These are phyloP conservation scores for Hordeum pubiflorum DNA, from an alignment of 202 grass and related monocot species.

Conservation along the genomic window DNA sequence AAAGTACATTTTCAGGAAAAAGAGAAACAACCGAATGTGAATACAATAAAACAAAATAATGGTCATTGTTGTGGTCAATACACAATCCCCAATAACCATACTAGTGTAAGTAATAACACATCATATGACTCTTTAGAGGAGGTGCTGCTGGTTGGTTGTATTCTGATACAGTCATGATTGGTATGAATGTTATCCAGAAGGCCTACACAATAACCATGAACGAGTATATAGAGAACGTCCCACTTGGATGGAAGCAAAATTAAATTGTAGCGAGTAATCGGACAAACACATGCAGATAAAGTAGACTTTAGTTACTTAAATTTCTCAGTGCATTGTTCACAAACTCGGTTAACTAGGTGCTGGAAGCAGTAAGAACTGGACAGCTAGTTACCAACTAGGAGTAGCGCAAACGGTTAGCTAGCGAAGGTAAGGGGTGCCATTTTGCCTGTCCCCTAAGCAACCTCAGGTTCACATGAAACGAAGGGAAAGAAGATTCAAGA, in stretches of 20 bases:
- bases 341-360: background rate
- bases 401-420: background rate
- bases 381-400: background rate
- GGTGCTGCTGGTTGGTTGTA: no score
- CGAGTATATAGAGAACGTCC: background rate
- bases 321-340: background rate
- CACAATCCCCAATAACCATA: no score
- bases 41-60: background rate
- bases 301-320: background rate
- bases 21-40: background rate
- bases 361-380: background rate
- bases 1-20: background rate
- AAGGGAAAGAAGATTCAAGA: background rate
- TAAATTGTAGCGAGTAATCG: background rate
- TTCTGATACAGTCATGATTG: no score
- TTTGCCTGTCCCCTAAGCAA: background rate
- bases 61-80: background rate
- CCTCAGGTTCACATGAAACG: background rate
- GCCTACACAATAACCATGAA: background rate
- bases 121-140: no score
- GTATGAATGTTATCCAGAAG: background rate
- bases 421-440: background rate
- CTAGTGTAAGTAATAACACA: background rate
- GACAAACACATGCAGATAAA: background rate
- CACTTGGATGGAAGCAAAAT: background rate